Evolutionary conservation across 441 rosid species (phyloP), one percentile per base, ranked within the genome.

Genomic region (Syzygium malaccense): DNA sequence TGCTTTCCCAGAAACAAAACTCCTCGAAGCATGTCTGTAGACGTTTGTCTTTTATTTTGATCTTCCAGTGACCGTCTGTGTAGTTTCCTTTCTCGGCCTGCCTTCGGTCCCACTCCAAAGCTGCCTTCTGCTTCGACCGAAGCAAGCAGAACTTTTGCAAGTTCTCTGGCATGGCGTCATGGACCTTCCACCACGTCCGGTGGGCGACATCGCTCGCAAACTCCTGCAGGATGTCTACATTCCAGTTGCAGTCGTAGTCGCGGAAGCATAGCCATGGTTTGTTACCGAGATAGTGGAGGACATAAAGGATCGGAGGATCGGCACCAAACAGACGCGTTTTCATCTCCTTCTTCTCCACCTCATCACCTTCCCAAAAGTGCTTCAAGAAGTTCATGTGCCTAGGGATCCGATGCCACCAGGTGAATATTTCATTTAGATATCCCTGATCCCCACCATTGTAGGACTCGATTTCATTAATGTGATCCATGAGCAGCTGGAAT

Each of bases 331-430:
- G 95, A 5, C 57, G 92, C 48, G 89, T 93, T 91, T 97, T 97
- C 95, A 86, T 89, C 87, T 91, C 92, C 87, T 95, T 96, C 88
- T 91, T 95, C 93, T 94, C 97, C 58, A 92, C 92, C 90, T 93
- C 93, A 30, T 96, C 98, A 0, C 99, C 99, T 92, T 95, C 98
- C 99, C 98, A 95, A 87, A 93, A 97, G 86, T 97, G 99, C 91
- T 97, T 97, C 94, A 97, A 91, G 93, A 96, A 96, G 91, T 97
- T 97, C 98, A 97, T 95, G 91, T 92, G 97, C 86, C 92, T 95
- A 1, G 99, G 99, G 79, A 97, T 95, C 86, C 97, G 94, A 93
- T 97, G 99, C 99, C 99, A 97, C 98, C 98, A 97, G 28, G 98
- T 97, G 93, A 95, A 97, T 86, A 97, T 92, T 90, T 96, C 97